Percentiles rank a stretch among this genome's conserved stretches.
Conservation (phyloP, 192 early-diverging fungal species). For the Linnemannia exigua region DNA sequence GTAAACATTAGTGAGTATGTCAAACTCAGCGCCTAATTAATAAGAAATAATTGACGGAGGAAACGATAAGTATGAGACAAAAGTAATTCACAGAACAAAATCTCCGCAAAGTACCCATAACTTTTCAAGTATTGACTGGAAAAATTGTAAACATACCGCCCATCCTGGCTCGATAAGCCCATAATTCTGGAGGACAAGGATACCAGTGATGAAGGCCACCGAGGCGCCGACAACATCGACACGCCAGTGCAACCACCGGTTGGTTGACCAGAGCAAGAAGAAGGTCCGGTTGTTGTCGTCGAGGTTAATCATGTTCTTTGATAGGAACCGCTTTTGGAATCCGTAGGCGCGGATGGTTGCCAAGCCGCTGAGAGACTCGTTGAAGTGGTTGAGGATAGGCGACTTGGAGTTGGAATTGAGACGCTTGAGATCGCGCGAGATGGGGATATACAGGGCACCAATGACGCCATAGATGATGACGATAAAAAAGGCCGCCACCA, state of each 20-base stretch:
- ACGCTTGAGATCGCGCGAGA: slow-evolving; percentile 92
- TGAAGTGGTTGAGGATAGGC: slow-evolving; percentile 63
- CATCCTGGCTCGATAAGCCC: slow-evolving; percentile 82
- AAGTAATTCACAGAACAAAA: too few relatives aligned
- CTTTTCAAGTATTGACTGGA: slow-evolving; percentile 62
- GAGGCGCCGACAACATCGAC: slow-evolving; percentile 84
- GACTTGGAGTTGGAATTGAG: slow-evolving; percentile 70
- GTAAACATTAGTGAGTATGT: slow-evolving; percentile 90
- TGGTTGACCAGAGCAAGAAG: slow-evolving; percentile 88
- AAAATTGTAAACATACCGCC: slow-evolving; percentile 53
- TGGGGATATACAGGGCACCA: slow-evolving; percentile 77
- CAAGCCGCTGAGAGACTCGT: slow-evolving; percentile 82
- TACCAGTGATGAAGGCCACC: slow-evolving; percentile 78
- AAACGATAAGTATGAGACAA: too few relatives aligned
- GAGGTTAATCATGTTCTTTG: slow-evolving; percentile 69
- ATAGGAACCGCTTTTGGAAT: slow-evolving; percentile 72
- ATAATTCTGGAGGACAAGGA: slow-evolving; percentile 67
- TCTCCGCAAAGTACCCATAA: too few relatives aligned
- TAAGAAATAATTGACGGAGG: too few relatives aligned
- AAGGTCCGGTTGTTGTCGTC: slow-evolving; percentile 89
- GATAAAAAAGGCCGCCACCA: slow-evolving; percentile 73
- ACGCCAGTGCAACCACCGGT: slow-evolving; percentile 90
- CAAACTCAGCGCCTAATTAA: slow-evolving; percentile 76
- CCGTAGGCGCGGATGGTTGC: slow-evolving; percentile 90
- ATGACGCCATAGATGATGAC: slow-evolving; percentile 69